These are phyloP conservation scores for Pseudonectria foliicola DNA, from an alignment of 2,329 filamentous ascomycete species.

Conservation along the genomic window DNA sequence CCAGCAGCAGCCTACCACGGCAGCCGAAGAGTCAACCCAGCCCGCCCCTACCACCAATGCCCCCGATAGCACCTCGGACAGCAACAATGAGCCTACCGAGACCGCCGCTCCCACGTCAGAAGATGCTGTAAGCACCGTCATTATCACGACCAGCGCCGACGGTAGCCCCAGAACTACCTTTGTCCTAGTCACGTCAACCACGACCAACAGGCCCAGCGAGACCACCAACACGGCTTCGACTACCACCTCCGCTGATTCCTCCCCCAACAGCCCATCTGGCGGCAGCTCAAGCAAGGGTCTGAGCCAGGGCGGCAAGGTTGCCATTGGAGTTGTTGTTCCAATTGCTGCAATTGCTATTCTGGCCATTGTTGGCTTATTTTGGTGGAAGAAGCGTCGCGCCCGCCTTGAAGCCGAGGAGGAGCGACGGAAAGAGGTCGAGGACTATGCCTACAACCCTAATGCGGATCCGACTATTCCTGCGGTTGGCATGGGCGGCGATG, in stretches of 20 bases:
- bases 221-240: slow-evolving; percentile 12
- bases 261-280: slow-evolving; percentile 22
- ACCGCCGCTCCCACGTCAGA: slow-evolving; percentile 7
- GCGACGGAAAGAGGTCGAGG: slow-evolving; percentile 90
- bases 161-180: slow-evolving; percentile 15
- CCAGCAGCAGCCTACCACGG: slow-evolving; percentile 3
- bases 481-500: slow-evolving; percentile 40
- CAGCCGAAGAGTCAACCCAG: slow-evolving; percentile 1
- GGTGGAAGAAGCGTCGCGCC: slow-evolving; percentile 85
- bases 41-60: slow-evolving; percentile 11
- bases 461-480: slow-evolving; percentile 71
- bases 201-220: slow-evolving; percentile 10
- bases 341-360: slow-evolving; percentile 82
- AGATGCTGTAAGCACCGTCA: slow-evolving; percentile 13
- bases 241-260: slow-evolving; percentile 21
- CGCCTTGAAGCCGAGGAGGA: slow-evolving; percentile 80
- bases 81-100: slow-evolving; percentile 3
- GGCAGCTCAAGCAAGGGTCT: slow-evolving; percentile 38
- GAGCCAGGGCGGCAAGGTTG: slow-evolving; percentile 63
- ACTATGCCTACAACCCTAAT: slow-evolving; percentile 98
- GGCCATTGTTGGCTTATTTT: slow-evolving; percentile 67
- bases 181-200: slow-evolving; percentile 22
- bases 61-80: slow-evolving; percentile 6
- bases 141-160: slow-evolving; percentile 19
- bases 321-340: slow-evolving; percentile 88